Conservation (phyloP, 2,329 filamentous ascomycete genomes). For the Venturia effusa region DNA sequence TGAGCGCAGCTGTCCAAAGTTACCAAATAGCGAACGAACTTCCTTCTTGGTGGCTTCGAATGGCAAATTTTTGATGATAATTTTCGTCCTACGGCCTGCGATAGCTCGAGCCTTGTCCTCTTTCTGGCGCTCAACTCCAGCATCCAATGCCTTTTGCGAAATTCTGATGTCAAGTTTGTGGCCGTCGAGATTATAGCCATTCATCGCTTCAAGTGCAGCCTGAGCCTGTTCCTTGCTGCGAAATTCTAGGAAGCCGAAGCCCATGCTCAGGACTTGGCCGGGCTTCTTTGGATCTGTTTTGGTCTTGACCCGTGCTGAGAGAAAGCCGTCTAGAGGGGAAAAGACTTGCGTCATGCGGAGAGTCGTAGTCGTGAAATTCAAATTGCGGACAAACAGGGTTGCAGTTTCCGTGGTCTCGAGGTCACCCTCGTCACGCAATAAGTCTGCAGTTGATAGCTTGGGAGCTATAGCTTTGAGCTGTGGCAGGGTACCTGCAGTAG, state of each 20-base stretch:
- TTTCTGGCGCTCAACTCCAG: conserved; percentile 72
- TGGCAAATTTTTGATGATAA: conserved; percentile 95
- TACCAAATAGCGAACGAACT: conserved; percentile 70
- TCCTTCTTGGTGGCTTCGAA: conserved; percentile 95
- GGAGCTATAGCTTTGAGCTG: conserved; percentile 27
- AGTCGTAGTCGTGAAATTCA: conserved; percentile 83
- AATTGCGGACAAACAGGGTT: conserved; percentile 88
- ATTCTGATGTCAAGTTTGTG: conserved; percentile 77
- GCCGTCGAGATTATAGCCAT: conserved; percentile 76
- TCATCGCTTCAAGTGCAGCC: conserved; percentile 73
- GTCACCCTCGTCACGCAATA: conserved; percentile 48
- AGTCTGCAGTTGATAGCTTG: conserved; percentile 58
- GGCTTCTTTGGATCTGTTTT: conserved; percentile 87
- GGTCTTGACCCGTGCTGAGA: conserved; percentile 83
- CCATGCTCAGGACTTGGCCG: conserved; percentile 86
- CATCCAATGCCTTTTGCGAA: conserved; percentile 78
- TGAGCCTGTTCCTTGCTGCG: conserved; percentile 65
- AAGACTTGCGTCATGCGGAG: conserved; percentile 67
- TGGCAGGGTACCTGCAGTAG: conserved; percentile 14
- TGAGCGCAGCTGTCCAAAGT: conserved; percentile 85
- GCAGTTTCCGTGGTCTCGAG: conserved; percentile 51
- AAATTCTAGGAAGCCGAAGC: conserved; percentile 93
- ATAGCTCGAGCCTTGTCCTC: conserved; percentile 76
- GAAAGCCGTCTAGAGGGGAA: conserved; percentile 71
- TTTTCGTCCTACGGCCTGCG: conserved; percentile 70